Base-by-base conservation (phyloP, 176 grass and related monocot species). In the Dendrocalamus sinicus region DNA sequence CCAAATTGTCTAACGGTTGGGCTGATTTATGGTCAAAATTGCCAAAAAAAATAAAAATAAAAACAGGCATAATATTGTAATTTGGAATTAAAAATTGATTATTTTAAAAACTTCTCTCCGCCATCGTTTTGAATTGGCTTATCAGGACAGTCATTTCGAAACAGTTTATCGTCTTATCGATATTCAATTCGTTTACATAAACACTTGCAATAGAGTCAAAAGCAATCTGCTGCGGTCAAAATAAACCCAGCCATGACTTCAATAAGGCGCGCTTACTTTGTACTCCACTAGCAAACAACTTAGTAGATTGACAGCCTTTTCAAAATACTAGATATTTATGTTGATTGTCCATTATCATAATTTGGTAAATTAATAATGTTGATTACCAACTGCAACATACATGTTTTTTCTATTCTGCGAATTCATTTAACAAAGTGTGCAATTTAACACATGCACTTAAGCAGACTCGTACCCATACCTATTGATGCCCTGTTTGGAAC, bases 341-440 rank as follows among this genome's bases (percentile, higher is more conserved):
- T 75, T 75, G 48, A 53, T 75, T 75, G 46, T 30, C 71, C 9
- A 16, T 48, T 48, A 30, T 51, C 46, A 51, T 74, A 63, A 64
- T 74, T 23, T 45, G 30, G 43, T 12, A 23, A 6, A 17, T 22
- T 39, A 24, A 37, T 24, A 16, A 67, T 13, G 28, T 20, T 16
- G 47, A 12, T 80, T 16, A 2, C 23, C 60, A 30, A 63, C 23
- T 6, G 4, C 23, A 62, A 28, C 11, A 13, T 62, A 62, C 11
- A 62, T 62, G 7, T 9, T 59, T 10, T 13, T 2, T 13, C 0
- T 6, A 24, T 62, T 5, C 6, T 61, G n/a, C 59, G 19, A 64
- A 78, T 63, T 12, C 40, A 60, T 23, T 17, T 23, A 30, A 32
- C 61, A 80, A 28, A 80, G 35, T 15, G 78, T 35, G 81, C 19